phyloP scores from a whole-genome alignment of 345 rosid species.

The Salix dunnii region DNA sequence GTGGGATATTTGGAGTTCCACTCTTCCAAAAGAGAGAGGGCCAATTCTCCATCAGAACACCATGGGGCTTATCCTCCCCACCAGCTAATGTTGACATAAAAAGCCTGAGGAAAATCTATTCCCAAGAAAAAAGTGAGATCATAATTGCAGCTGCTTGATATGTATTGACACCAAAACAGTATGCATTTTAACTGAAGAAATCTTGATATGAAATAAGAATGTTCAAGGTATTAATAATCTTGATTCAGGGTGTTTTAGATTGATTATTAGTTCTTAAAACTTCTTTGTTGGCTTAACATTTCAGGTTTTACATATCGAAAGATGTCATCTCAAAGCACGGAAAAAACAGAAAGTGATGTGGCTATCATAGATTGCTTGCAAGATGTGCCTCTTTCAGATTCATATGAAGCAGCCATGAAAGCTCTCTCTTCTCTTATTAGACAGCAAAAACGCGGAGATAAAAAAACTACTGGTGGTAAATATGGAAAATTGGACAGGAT shows the following conservation, averaged over 20 bases:
- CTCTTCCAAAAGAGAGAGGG: conserved; percentile 24
- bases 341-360: conserved; percentile 28
- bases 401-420: conserved; percentile 77
- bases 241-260: not conserved
- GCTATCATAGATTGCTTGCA: conserved; percentile 30
- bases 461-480: conserved; percentile 32
- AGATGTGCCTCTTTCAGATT: conserved; percentile 41
- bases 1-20: conserved; percentile 33
- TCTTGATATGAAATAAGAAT: not conserved
- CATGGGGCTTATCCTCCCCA: conserved; percentile 24
- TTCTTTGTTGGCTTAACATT: conserved; percentile 20
- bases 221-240: not conserved
- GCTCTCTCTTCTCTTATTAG: conserved; percentile 81
- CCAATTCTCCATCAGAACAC: conserved; percentile 10
- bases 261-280: conserved; percentile 10
- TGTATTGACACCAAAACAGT: not conserved
- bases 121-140: conserved; percentile 11
- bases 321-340: conserved; percentile 36
- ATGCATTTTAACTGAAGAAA: not conserved
- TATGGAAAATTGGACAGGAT: conserved; percentile 67
- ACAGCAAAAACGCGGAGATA: conserved; percentile 56
- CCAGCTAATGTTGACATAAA: conserved; percentile 5
- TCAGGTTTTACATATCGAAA: conserved; percentile 43
- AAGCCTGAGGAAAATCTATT: conserved; percentile 11
- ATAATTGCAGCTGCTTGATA: not conserved